Conservation (phyloP, 2,329 filamentous ascomycete genomes). For the Fusarium sp. region DNA sequence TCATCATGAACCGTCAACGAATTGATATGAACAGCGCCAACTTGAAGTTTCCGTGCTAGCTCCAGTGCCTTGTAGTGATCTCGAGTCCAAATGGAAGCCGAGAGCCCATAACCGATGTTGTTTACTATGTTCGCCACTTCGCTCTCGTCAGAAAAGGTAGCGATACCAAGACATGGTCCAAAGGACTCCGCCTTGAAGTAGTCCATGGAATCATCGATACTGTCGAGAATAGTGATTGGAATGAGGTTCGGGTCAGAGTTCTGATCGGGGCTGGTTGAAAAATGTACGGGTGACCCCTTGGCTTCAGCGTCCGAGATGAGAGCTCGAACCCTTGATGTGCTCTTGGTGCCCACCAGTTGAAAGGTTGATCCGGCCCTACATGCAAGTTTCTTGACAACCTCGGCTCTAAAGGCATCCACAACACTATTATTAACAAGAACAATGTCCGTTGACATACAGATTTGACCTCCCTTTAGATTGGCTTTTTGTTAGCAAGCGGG, state of each 20-base stretch:
- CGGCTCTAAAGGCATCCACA: neutral
- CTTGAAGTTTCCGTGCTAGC: neutral
- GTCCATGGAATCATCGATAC: neutral
- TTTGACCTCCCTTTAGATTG: neutral
- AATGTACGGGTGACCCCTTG: neutral
- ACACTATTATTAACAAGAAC: neutral
- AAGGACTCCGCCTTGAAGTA: neutral
- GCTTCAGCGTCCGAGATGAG: neutral
- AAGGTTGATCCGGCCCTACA: rapidly evolving
- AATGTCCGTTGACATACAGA: neutral
- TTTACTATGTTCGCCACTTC: neutral
- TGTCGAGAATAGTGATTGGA: neutral
- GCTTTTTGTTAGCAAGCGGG: rapidly evolving
- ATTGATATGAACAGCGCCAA: neutral
- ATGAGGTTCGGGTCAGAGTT: rapidly evolving
- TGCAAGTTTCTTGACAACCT: neutral
- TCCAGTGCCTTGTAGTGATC: neutral
- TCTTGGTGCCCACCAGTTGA: neutral
- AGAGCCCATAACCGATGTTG: neutral
- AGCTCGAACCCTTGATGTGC: neutral
- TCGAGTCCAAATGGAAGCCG: neutral
- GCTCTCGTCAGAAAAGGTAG: neutral
- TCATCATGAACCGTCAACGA: neutral
- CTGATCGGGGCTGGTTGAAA: rapidly evolving
- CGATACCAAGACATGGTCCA: neutral